Evolutionary conservation across 768 basidiomycete genomes (phyloP), one percentile per base, ranked within the genome.

Genomic region (Pisolithus sp.): DNA sequence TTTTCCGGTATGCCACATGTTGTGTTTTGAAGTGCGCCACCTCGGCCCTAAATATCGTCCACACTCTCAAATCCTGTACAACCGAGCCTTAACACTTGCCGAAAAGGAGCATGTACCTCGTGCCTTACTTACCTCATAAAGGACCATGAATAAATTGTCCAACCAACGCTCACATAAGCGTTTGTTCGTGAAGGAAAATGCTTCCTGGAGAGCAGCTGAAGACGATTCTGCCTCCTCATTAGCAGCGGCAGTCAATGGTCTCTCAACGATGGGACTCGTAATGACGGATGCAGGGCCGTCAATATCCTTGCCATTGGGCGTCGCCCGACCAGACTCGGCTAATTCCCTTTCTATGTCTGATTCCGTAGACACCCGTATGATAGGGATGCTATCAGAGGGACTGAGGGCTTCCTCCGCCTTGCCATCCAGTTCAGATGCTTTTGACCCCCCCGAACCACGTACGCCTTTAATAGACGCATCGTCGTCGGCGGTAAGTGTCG

Each of bases 1-100:
- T 97, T 74, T 98, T 98, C 53, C 93, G 83, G 66, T 99, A 99
- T 0, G 94, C 93, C 52, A 98, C 89, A 57, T 96, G 94, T 67
- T 98, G 95, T 3, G 93, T 94, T 66, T 96, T 98, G 80, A 96
- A 99, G 65, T 99, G 96, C 0, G 94, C 93, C 10, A 97, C 89
- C 64, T 98, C 96, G 2, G 96, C 95, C 21, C 96, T 81, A 82
- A 95, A 99, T 62, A 99, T 98, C 1, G 96, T 99, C 87, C 95
- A 98, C 4, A 99, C 89, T 15, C 96, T 83, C 37, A 99, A 75
- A 66, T 99, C 96, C 91, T 94, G 55, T 7, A 39, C 2, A 26
- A 34, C 15, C 12, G n/a, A 13, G 4, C 28, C 37, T 18, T n/a
- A 21, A 39, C 13, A 15, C 26, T 10, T n/a, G 15, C 50, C 28